These are phyloP conservation scores for Nemania serpens DNA, from an alignment of 2,329 filamentous ascomycete species.

Conservation along the genomic window DNA sequence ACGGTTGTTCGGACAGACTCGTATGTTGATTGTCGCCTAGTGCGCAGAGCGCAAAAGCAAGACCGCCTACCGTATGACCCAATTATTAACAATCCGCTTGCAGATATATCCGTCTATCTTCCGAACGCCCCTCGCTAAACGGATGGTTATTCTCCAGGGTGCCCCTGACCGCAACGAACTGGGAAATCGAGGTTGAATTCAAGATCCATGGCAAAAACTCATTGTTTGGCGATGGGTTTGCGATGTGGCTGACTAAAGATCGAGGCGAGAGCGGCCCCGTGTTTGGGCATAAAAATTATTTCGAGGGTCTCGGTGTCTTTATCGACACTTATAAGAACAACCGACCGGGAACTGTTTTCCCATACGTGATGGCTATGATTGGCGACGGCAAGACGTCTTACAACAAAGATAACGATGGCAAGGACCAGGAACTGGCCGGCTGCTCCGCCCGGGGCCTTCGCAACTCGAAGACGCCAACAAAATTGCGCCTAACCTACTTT, in stretches of 20 bases:
- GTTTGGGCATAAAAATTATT: conserved; percentile 85
- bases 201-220: conserved; percentile 87
- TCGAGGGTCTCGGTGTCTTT: conserved; percentile 94
- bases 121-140: conserved; percentile 85
- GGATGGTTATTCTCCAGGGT: conserved; percentile 95
- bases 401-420: conserved; percentile 93
- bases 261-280: conserved; percentile 80
- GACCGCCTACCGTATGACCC: neutral
- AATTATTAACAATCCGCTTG: conserved; percentile 33
- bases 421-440: conserved; percentile 87
- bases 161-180: conserved; percentile 95
- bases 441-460: conserved; percentile 94
- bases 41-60: neutral
- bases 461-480: conserved; percentile 77
- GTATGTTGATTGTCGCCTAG: conserved; percentile 49
- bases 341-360: conserved; percentile 91
- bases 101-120: conserved; percentile 90
- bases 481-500: conserved; percentile 90
- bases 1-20: conserved; percentile 77
- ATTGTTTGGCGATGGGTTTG: conserved; percentile 94
- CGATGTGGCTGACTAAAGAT: conserved; percentile 97
- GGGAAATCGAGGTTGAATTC: conserved; percentile 97
- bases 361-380: conserved; percentile 98
- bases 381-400: conserved; percentile 89
- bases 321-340: conserved; percentile 99